Conservation (phyloP, 2,329 filamentous ascomycete species). For the Dactylonectria estremocensis region DNA sequence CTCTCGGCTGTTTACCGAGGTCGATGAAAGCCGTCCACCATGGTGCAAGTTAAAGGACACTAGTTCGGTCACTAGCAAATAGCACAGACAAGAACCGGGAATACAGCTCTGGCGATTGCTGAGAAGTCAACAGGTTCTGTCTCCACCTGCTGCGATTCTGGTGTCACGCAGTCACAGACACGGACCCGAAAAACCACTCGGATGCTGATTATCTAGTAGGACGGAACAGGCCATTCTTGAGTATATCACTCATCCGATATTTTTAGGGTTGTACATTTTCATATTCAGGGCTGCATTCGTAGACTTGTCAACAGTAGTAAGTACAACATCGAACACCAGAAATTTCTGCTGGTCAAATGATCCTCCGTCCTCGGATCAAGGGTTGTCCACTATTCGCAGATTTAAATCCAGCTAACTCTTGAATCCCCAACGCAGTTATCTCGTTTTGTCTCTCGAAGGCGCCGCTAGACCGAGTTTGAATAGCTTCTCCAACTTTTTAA, state of each 20-base stretch:
- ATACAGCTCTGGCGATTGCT: neutral
- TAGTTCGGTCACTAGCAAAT: neutral
- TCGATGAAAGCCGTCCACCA: neutral
- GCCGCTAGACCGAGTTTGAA: conserved; percentile 2
- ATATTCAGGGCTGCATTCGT: neutral
- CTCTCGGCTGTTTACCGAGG: conserved; percentile 21
- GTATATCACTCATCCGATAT: conserved; percentile 2
- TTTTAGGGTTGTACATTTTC: neutral
- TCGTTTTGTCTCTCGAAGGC: neutral
- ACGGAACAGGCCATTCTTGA: neutral
- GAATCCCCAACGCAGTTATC: neutral
- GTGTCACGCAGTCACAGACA: neutral
- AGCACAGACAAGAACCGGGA: neutral
- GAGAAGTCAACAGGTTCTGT: neutral
- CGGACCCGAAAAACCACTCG: conserved; percentile 3
- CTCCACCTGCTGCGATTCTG: conserved; percentile 5
- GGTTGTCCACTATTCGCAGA: neutral
- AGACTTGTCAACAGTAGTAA: neutral
- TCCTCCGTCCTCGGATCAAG: conserved; percentile 6
- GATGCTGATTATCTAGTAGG: neutral
- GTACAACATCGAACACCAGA: neutral
- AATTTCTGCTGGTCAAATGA: neutral
- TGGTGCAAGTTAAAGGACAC: neutral
- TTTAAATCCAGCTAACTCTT: neutral
- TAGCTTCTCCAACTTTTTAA: conserved; percentile 10